A percentile compares a stretch with the other conserved stretches of the same genome.
Conservation (phyloP, 768 basidiomycete species). For the Fistulinella prunicolor region DNA sequence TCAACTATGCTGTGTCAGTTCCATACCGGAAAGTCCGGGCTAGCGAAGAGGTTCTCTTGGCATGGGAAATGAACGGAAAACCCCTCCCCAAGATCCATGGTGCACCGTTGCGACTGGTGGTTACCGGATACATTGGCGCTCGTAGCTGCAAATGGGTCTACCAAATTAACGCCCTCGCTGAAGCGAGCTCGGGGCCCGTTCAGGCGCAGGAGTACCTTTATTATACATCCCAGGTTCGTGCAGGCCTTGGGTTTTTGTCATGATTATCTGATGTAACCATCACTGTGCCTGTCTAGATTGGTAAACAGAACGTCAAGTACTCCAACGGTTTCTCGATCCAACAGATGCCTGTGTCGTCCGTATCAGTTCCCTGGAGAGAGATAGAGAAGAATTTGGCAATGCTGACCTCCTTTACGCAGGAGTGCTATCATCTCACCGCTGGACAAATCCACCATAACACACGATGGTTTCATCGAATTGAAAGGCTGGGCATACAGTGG, state of each 20-base stretch:
- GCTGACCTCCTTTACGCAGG: background rate
- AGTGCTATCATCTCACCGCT: conserved; percentile 12
- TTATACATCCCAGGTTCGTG: conserved; percentile 47
- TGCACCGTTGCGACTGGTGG: conserved; percentile 47
- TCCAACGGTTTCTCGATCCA: conserved; percentile 57
- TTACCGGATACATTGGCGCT: conserved; percentile 54
- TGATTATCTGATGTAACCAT: no score
- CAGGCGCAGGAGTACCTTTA: conserved; percentile 54
- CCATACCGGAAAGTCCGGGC: conserved; percentile 47
- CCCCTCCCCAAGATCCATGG: conserved; percentile 49
- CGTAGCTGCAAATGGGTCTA: conserved; percentile 54
- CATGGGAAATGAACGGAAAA: conserved; percentile 16
- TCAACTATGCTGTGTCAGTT: conserved; percentile 47
- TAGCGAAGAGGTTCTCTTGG: conserved; percentile 42
- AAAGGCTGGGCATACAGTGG: conserved; percentile 45
- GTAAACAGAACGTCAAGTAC: conserved; percentile 51
- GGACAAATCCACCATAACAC: conserved; percentile 46
- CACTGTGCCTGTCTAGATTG: conserved; percentile 11
- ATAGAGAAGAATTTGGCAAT: background rate
- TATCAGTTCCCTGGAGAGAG: conserved; percentile 1
- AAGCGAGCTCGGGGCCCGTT: conserved; percentile 50
- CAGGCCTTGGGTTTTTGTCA: no score
- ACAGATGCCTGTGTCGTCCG: conserved; percentile 57
- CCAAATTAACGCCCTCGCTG: conserved; percentile 46
- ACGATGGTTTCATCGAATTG: conserved; percentile 46